Percentiles rank a stretch among this genome's conserved stretches.
These are phyloP conservation scores for Smithsoniella earleae DNA, from an alignment of 163 green algal species.

Conservation along the genomic window DNA sequence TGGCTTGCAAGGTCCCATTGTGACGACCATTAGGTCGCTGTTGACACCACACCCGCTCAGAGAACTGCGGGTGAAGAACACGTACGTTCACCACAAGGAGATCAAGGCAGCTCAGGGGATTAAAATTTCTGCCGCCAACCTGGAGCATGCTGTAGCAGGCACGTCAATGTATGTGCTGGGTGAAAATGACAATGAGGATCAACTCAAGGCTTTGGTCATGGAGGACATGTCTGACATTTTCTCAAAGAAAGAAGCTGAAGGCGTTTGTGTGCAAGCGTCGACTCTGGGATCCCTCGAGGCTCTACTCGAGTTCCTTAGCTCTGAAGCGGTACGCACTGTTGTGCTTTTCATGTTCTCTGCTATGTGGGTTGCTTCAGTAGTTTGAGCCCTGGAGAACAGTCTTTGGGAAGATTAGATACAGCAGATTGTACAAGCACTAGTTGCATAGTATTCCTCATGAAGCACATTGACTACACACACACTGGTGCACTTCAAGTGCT, in stretches of 20 bases:
- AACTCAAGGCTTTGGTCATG: conserved; percentile 85
- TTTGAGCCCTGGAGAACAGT: no score
- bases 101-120: conserved; percentile 87
- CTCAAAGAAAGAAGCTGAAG: conserved; percentile 70
- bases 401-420: no score
- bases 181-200: conserved; percentile 81
- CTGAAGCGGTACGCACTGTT: conserved; percentile 20
- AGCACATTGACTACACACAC: neutral
- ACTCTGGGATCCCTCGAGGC: conserved; percentile 95
- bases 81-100: conserved; percentile 95
- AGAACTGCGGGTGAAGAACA: conserved; percentile 91
- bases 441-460: no score
- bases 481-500: neutral
- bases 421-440: no score
- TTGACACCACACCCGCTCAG: conserved; percentile 82
- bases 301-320: conserved; percentile 76
- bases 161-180: conserved; percentile 67
- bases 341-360: no score
- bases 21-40: conserved; percentile 85
- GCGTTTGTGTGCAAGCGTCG: conserved; percentile 91
- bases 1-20: conserved; percentile 80
- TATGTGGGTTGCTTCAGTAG: no score
- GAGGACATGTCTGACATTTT: conserved; percentile 93
- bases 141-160: conserved; percentile 87
- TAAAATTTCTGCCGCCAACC: conserved; percentile 82